Percentiles rank a stretch among this genome's conserved stretches.
Conservation (phyloP, 192 early-diverging fungal genomes). For the Glomus cerebriforme region DNA sequence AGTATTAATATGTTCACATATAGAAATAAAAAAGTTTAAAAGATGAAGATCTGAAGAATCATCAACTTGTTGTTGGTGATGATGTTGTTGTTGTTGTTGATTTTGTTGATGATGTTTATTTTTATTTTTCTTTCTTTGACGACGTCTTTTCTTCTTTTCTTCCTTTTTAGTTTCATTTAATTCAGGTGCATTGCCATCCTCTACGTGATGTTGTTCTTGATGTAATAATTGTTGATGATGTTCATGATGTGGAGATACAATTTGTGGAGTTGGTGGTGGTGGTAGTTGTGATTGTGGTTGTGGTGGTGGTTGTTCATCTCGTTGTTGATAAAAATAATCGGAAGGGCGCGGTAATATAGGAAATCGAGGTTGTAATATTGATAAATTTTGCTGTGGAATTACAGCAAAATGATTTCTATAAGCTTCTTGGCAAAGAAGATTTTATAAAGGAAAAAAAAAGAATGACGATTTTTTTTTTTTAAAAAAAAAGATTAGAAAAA, state of each 20-base stretch:
- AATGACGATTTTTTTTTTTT: not conserved
- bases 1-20: not conserved
- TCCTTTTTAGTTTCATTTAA: not conserved
- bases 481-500: too few species aligned
- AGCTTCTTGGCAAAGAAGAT: not conserved
- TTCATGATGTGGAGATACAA: not conserved
- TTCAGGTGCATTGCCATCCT: not conserved
- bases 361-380: not conserved
- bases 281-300: not conserved
- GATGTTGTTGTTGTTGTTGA: not conserved
- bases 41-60: not conserved
- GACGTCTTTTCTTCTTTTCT: not conserved
- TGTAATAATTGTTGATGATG: too few species aligned
- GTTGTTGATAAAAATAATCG: not conserved
- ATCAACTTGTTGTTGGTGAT: not conserved
- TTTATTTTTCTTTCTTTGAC: not conserved
- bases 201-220: not conserved
- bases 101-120: not conserved
- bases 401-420: not conserved
- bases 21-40: not conserved
- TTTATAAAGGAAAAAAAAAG: not conserved
- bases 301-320: not conserved
- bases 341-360: not conserved
- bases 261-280: not conserved
- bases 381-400: not conserved